Base-by-base conservation (phyloP, 164 flowering plant species). In the Litsea cubeba region DNA sequence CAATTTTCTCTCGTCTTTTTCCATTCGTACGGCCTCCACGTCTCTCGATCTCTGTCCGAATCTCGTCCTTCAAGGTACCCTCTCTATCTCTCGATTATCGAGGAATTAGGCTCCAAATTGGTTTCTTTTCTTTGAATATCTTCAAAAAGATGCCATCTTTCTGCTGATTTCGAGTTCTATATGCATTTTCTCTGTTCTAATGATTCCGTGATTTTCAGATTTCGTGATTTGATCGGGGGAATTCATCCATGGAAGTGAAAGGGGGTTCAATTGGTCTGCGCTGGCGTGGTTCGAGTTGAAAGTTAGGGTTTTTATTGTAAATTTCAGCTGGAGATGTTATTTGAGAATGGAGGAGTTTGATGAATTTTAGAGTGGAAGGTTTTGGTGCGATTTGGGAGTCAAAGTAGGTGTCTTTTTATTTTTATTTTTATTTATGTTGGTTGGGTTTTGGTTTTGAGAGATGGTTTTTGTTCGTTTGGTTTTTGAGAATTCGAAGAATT, bases 381-480 rank as follows among this genome's bases (percentile, higher is more conserved):
- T 23, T 25, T 63, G 65, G 65, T 63, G 24, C 26, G 26, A 63
- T 63, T 63, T 25, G 66, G 28, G 26, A 24, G 66, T 12, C 17
- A 25, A 60, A 63, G 25, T 63, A 24, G 32, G 17, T 12, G 63
- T 60, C 24, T 25, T 15, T 14, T 10, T 30, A 2, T 30, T 30
- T 30, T 2, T 26, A 1, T 26, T 2, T 2, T 2, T 28, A 2
- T 24, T 8, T 11, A n/a, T 63, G 66, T 10, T 63, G 66, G 66
- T 63, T 26, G 66, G 26, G 49, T 18, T 30, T 30, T 30, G 40
- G 40, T 12, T 12, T 17, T 11, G 69, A 66, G 32, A 30, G 20
- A 30, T 28, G 40, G 49, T 66, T 28, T 66, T 66, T 66, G 24
- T 35, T 28, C 46, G 2, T 74, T 74, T 51, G 30, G 50, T 67